Percentiles rank a stretch among this genome's conserved stretches.
Evolutionary conservation across 2,329 filamentous ascomycete species (phyloP).

Genomic region (Setomelanomma holmii): DNA sequence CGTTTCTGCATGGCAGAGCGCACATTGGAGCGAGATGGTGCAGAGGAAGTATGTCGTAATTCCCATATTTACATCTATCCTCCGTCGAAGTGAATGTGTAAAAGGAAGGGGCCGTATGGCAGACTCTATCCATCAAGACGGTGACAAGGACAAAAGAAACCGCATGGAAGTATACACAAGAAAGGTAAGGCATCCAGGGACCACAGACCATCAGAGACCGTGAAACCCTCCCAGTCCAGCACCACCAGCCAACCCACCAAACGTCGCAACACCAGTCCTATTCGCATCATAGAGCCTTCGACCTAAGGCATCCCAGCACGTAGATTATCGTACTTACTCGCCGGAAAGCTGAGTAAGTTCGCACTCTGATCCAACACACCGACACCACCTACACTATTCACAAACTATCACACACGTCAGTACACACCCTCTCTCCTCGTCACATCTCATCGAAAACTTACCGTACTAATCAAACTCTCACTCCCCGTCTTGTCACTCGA

Average conservation of each 20-base stretch:
- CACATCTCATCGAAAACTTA: too few relatives aligned
- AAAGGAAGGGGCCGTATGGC: neutral
- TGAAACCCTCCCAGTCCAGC: neutral
- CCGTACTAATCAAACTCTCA: conserved; percentile 41
- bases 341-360: conserved; percentile 70
- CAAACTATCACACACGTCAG: conserved; percentile 45
- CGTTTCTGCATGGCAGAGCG: too few relatives aligned
- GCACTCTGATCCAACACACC: conserved; percentile 57
- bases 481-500: conserved; percentile 40
- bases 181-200: neutral
- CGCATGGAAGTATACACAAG: neutral
- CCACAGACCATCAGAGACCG: neutral
- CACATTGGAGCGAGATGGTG: neutral
- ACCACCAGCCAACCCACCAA: neutral
- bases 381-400: conserved; percentile 64
- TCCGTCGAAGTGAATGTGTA: neutral
- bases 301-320: conserved; percentile 22
- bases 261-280: conserved; percentile 10
- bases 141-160: neutral
- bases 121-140: neutral
- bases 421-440: too few relatives aligned
- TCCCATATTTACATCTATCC: neutral
- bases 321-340: conserved; percentile 75
- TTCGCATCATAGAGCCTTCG: too few relatives aligned
- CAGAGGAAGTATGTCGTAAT: neutral